phyloP scores from a whole-genome alignment of 2,329 filamentous ascomycete genomes.

The Rhytidhysteron rufulum region DNA sequence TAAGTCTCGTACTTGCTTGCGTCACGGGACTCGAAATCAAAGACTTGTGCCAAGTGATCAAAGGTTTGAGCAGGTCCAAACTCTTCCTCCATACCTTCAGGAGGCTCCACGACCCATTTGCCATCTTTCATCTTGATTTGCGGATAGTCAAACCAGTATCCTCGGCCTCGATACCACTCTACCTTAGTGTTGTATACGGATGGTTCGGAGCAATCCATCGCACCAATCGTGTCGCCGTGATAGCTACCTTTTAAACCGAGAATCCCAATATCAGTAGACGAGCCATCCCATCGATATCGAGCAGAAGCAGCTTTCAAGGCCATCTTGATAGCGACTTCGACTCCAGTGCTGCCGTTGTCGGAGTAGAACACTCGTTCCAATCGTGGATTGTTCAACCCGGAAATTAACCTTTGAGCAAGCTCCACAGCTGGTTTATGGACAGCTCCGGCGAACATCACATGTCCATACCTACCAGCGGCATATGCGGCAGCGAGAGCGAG shows the following conservation, averaged over 20 bases:
- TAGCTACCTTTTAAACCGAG: slow-evolving; percentile 77
- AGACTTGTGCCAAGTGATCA: slow-evolving; percentile 27
- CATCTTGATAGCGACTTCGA: slow-evolving; percentile 85
- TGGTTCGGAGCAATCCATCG: slow-evolving; percentile 81
- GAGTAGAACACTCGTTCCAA: slow-evolving; percentile 73
- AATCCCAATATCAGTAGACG: slow-evolving; percentile 58
- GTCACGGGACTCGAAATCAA: slow-evolving; percentile 39
- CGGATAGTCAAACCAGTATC: slow-evolving; percentile 79
- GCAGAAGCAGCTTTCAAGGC: slow-evolving; percentile 64
- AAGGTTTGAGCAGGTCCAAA: slow-evolving; percentile 42
- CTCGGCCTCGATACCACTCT: slow-evolving; percentile 78
- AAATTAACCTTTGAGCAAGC: slow-evolving; percentile 63
- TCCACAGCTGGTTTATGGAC: slow-evolving; percentile 74
- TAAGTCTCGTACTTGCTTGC: slow-evolving; percentile 53
- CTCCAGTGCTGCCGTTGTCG: slow-evolving; percentile 79
- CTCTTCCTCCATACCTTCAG: slow-evolving; percentile 45
- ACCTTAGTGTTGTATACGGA: slow-evolving; percentile 76
- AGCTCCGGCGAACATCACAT: slow-evolving; percentile 81
- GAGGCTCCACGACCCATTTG: slow-evolving; percentile 61
- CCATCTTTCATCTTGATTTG: slow-evolving; percentile 64
- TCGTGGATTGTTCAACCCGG: slow-evolving; percentile 59
- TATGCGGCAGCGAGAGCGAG: slow-evolving; percentile 73
- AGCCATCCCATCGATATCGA: slow-evolving; percentile 63
- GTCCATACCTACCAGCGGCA: slow-evolving; percentile 77
- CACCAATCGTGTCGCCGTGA: slow-evolving; percentile 83